Base-by-base conservation (phyloP, 2,329 filamentous ascomycete species). In the Aspergillus aculeatus region DNA sequence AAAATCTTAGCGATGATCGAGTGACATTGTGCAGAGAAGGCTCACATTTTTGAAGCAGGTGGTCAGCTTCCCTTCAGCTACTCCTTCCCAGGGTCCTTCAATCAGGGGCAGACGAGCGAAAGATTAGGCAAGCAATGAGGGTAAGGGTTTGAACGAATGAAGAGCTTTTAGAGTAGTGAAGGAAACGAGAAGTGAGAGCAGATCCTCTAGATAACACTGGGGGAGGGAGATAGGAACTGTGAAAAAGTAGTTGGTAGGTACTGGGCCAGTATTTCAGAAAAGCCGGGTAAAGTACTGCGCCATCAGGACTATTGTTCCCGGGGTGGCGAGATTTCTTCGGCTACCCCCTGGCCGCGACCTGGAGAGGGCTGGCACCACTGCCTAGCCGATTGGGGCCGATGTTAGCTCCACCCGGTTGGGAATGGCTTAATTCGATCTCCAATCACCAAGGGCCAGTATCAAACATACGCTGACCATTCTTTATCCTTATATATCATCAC, bases 291-390 rank as follows among this genome's bases (percentile, higher is more conserved):
- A 59, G 57, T 54, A 57, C 55, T 24, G 66, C 62, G 61, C 52
- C 51, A 60, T 52, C 61, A 63, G 64, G 61, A 60, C 61, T 58
- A 60, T 66, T 61, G 65, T 61, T 71, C 67, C 71, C 71, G 71
- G 69, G 68, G 72, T 74, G 72, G 72, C 72, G 72, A 72, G 71
- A 44, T 44, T 44, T 44, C 38, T 44, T 44, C 38, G 38, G 38
- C 38, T 19, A 44, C 38, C 38, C 38, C 38, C 38, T 44, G 38
- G 38, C 38, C 38, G 38, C 16, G 16, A 73, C 65, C 57, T 64
- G n/a, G n/a, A n/a, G n/a, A n/a, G n/a, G 68, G 54, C 58, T 64
- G 68, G 70, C 68, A 69, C 71, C 71, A 73, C 71, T 67, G 59
- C 60, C 65, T 64, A 71, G 69, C 71, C 70, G 71, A 71, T 67